Base-by-base conservation (phyloP, 108 stramenopile species). In the Thalassiosira profunda region DNA sequence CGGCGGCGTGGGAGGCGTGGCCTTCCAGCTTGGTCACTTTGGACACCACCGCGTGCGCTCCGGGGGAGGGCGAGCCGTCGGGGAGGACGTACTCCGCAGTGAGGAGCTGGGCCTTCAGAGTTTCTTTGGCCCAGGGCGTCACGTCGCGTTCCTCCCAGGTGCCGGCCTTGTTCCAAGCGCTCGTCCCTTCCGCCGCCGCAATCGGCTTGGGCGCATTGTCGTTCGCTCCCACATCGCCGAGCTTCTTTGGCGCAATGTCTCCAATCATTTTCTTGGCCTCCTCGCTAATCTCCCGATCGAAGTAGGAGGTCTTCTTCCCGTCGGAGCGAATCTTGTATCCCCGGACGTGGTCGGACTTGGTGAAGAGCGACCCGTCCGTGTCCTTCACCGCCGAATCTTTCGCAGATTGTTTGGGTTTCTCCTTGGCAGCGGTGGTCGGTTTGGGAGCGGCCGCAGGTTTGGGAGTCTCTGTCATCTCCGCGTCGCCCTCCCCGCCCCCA, bases 271-370 rank as follows among this genome's bases (percentile, higher is more conserved):
- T 76, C 61, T 88, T 96, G 5, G 88, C 90, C 59, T 98, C 93
- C 44, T 97, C 96, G 25, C 90, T 82, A 17, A 97, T 85, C 76
- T 97, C 97, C 64, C 96, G 89, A 86, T 97, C 93, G 75, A 98
- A 98, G 64, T 90, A 98, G 18, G 92, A 92, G 38, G 98, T 98
- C 66, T 91, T 95, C 64, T 94, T 96, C 23, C 98, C 98, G 65
- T 97, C 97, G 45, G 93, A 93, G 10, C 76, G 55, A 21, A 94
- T 82, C 83, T 97, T 97, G 90, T 98, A 98, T 21, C 98, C 98
- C n/a, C 90, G 83, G 25, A 96, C 80, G 37, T 86, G 74, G 63
- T 94, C 93, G 5, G 90, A 88, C 47, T 85, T 86, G 8, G 89
- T 86, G 57, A 93, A 93, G 3, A 55, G 36, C 20, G 57, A 51